Evolutionary conservation across 2,329 filamentous ascomycete genomes (phyloP), one percentile per base, ranked within the genome.

Genomic region (Alternaria atra): DNA sequence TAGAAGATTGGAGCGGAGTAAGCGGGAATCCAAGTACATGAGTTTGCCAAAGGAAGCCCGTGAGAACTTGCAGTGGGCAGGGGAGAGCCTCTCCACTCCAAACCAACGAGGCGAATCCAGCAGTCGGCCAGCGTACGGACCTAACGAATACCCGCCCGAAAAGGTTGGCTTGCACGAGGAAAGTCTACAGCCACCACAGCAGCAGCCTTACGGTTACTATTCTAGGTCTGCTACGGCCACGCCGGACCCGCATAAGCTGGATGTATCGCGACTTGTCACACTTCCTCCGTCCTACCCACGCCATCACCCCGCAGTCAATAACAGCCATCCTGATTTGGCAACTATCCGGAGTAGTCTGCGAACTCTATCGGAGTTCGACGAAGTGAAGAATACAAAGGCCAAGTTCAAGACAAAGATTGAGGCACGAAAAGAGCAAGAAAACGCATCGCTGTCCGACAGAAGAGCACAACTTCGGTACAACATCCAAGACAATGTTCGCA

Each of bases 11-110:
- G 91, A 93, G 69, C 86, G 94, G 70, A 93, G 92, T 2, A 96
- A 94, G 73, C 86, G 93, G 43, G 94, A 97, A 79, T 95, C 93
- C 2, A 97, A 97, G 77, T 98, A 97, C 73, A 98, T 98, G 94
- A 93, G 94, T 4, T 85, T 98, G 37, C 90, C 90, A 4, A 91
- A 91, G 69, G 92, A 94, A 66, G 84, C 87, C 1, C 84, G 86
- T n/a, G 88, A 91, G 70, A 87, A 87, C 9, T 82, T 93, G 25
- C 91, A 94, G 70, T 92, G 89, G 87, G 83, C 87, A 42, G 78
- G 80, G 17, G 79, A 82, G 61, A 74, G 77, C 35, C 65, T 71
- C 27, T 56, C 68, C 10, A 75, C 77, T n/a, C 76, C 80, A 35
- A 67, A 57, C 9, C 66, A 73, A 32, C 73, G 68, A 35, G 69